A percentile compares a stretch with the other conserved stretches of the same genome.
phyloP scores from a whole-genome alignment of 352 stramenopile genomes.

The Phytopythium cucurbitacearum region DNA sequence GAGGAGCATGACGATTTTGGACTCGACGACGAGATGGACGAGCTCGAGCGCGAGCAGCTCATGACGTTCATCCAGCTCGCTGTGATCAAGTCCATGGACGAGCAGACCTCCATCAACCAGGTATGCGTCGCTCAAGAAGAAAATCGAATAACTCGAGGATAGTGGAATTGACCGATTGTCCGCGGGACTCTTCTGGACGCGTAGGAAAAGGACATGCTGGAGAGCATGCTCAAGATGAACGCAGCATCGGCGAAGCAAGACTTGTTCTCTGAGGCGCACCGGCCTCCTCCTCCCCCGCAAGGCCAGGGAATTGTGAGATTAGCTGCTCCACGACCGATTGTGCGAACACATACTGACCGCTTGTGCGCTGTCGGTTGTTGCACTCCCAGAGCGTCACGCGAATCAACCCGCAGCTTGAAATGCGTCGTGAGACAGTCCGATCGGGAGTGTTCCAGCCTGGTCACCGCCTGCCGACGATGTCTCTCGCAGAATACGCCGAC shows the following conservation, averaged over 20 bases:
- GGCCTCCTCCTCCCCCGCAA: slow-evolving; percentile 48
- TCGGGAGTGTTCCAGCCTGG: slow-evolving; percentile 92
- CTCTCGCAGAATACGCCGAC: slow-evolving; percentile 91
- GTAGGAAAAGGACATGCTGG: slow-evolving; percentile 77
- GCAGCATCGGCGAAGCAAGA: slow-evolving; percentile 46
- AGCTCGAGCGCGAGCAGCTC: slow-evolving; percentile 81
- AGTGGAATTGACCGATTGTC: not conserved
- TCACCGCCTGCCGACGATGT: slow-evolving; percentile 96
- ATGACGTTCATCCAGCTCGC: slow-evolving; percentile 75
- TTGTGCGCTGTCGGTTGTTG: slow-evolving; percentile 5
- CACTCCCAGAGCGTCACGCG: slow-evolving; percentile 65
- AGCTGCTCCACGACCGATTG: not conserved
- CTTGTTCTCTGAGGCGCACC: slow-evolving; percentile 65
- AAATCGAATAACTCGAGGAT: too few relatives aligned
- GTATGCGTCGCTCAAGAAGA: slow-evolving; percentile 5
- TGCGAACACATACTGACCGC: not conserved
- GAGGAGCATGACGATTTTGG: slow-evolving; percentile 23
- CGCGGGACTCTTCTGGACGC: not conserved
- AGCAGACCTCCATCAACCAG: slow-evolving; percentile 69
- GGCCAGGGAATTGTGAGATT: slow-evolving; percentile 74
- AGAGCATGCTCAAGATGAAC: slow-evolving; percentile 85
- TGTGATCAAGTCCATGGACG: slow-evolving; percentile 74
- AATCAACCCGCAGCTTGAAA: slow-evolving; percentile 84
- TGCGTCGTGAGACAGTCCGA: slow-evolving; percentile 83
- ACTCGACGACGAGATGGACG: slow-evolving; percentile 58